Evolutionary conservation across 164 flowering plant species (phyloP).

Genomic region (Nelumbo lutea): DNA sequence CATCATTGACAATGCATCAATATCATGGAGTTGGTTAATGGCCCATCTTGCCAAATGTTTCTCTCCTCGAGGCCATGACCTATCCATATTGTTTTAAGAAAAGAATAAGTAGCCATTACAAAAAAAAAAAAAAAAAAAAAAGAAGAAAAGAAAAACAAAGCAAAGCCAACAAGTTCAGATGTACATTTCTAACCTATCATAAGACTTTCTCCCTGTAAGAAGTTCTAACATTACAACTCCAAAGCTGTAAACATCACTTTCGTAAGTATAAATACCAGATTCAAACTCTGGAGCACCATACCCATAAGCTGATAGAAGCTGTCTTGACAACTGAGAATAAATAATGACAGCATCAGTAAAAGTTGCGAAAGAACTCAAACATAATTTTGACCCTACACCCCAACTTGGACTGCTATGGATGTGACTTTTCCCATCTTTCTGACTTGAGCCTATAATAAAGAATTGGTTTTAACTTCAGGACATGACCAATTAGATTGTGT

Average conservation of each 20-base stretch:
- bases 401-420: background rate
- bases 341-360: background rate
- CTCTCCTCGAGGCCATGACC: conserved; percentile 66
- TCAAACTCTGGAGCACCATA: conserved; percentile 91
- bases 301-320: conserved; percentile 58
- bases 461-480: too few relatives aligned
- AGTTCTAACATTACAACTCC: conserved; percentile 97
- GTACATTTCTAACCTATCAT: conserved; percentile 53
- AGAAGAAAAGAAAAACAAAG: background rate
- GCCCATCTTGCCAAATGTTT: conserved; percentile 93
- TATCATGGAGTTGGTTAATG: conserved; percentile 88
- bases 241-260: conserved; percentile 95
- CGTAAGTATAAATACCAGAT: conserved; percentile 62
- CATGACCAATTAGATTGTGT: too few relatives aligned
- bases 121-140: conserved; percentile 5
- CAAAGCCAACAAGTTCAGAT: background rate
- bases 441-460: too few relatives aligned
- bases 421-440: too few relatives aligned
- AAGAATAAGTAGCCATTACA: background rate
- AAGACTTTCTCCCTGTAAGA: conserved; percentile 77
- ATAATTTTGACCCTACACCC: background rate
- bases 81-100: conserved; percentile 14
- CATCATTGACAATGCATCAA: conserved; percentile 83
- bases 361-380: background rate
- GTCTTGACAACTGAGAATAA: conserved; percentile 69